A percentile compares a stretch with the other conserved stretches of the same genome.
Conservation (phyloP, 148 eudicot species). For the Mesembryanthemum crystallinum region DNA sequence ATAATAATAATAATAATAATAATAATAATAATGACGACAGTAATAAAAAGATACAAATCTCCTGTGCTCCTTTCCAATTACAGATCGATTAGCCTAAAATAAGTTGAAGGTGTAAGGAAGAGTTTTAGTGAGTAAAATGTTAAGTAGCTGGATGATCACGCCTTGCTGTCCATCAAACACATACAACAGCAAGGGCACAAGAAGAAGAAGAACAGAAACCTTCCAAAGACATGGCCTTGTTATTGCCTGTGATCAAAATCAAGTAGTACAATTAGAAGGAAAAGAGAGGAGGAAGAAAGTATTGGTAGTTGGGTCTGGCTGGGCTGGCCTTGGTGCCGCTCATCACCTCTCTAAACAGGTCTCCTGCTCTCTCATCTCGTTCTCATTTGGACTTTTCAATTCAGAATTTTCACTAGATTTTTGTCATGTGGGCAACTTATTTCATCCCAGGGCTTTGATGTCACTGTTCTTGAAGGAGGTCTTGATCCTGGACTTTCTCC, state of each 20-base stretch:
- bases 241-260: background rate
- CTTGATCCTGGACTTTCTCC: constrained; percentile 45
- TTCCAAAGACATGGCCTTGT: constrained; percentile 11
- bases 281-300: constrained; percentile 49
- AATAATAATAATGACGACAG: too few species aligned
- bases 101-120: background rate
- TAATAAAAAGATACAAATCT: too few species aligned
- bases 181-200: constrained; percentile 6
- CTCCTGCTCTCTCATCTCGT: background rate
- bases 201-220: constrained; percentile 44
- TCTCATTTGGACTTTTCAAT: too few species aligned
- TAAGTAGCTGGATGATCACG: constrained; percentile 27
- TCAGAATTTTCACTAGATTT: too few species aligned
- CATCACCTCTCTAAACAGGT: constrained; percentile 76
- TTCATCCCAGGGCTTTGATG: constrained; percentile 67
- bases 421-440: background rate
- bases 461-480: constrained; percentile 71
- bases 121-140: constrained; percentile 14
- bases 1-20: too few species aligned
- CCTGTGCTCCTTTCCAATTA: background rate
- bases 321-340: constrained; percentile 83
- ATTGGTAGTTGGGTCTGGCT: constrained; percentile 68
- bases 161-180: constrained; percentile 24
- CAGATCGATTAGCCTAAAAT: background rate
- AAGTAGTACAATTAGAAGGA: background rate